Evolutionary conservation across 164 flowering plant species (phyloP).

Genomic region (Vitis cinerea): DNA sequence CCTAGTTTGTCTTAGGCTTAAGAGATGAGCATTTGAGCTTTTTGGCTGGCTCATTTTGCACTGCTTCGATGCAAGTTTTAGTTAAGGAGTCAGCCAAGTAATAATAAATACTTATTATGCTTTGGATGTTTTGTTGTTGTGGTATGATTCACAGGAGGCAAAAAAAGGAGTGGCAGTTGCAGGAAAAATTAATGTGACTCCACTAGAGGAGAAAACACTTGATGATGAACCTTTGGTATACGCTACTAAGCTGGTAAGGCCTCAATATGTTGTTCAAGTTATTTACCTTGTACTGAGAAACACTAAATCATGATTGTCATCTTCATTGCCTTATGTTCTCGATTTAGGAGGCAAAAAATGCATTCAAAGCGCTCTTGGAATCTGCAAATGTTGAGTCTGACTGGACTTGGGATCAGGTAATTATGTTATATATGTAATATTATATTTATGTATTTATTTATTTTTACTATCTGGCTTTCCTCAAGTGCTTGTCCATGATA

Average conservation of each 20-base stretch:
- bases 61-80: too few species aligned
- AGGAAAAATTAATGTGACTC: constrained; percentile 62
- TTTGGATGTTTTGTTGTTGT: background rate
- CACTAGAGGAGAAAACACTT: constrained; percentile 62
- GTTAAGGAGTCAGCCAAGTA: background rate
- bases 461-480: background rate
- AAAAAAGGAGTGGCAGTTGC: constrained; percentile 65
- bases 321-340: background rate
- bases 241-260: constrained; percentile 76
- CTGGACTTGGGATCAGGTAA: constrained; percentile 99
- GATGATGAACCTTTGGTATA: constrained; percentile 80
- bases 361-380: constrained; percentile 89
- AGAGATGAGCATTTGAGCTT: too few species aligned
- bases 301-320: too few species aligned
- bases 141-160: constrained; percentile 52
- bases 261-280: background rate
- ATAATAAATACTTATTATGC: background rate
- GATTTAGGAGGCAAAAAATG: constrained; percentile 86
- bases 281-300: background rate
- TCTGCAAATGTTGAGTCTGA: constrained; percentile 89
- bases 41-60: too few species aligned
- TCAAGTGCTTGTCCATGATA: constrained; percentile 4
- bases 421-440: background rate
- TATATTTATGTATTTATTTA: background rate
- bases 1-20: too few species aligned